Evolutionary conservation across 1,284 basidiomycete genomes (phyloP).

Genomic region (Ganoderma lucidum): DNA sequence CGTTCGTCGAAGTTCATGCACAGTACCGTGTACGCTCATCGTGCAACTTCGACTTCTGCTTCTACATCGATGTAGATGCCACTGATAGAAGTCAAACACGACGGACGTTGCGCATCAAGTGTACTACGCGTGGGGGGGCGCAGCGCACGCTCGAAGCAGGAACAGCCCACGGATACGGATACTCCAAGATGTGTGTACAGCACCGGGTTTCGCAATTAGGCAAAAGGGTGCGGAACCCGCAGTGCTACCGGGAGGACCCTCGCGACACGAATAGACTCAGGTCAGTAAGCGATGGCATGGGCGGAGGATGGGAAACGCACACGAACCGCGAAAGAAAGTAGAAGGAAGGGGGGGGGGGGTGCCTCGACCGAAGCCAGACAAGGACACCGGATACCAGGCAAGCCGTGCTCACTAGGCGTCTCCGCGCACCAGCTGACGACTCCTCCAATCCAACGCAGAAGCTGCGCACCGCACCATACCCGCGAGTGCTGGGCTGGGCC

Average conservation of each 20-base stretch:
- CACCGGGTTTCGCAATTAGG: not conserved
- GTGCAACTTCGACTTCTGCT: not conserved
- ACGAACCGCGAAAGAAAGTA: not conserved
- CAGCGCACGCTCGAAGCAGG: not conserved
- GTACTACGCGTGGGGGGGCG: not conserved
- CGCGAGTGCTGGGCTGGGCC: constrained; percentile 6
- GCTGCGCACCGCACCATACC: constrained; percentile 18
- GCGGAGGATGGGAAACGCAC: not conserved
- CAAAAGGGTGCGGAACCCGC: not conserved
- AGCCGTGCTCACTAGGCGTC: not conserved
- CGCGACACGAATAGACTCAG: not conserved
- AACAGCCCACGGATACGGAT: not conserved
- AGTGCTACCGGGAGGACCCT: not conserved
- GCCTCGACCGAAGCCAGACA: constrained; percentile 2
- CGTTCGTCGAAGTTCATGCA: not conserved
- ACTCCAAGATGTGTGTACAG: not conserved
- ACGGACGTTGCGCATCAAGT: not conserved
- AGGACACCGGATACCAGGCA: constrained; percentile 1
- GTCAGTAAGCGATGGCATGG: not conserved
- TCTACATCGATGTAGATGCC: not conserved
- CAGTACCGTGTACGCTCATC: not conserved
- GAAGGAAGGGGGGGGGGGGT: not conserved
- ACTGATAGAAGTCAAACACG: not conserved
- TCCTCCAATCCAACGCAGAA: not conserved
- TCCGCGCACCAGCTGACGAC: constrained; percentile 1